Evolutionary conservation across 2,329 filamentous ascomycete genomes (phyloP).

Genomic region (Alternaria hordeiaustralica): DNA sequence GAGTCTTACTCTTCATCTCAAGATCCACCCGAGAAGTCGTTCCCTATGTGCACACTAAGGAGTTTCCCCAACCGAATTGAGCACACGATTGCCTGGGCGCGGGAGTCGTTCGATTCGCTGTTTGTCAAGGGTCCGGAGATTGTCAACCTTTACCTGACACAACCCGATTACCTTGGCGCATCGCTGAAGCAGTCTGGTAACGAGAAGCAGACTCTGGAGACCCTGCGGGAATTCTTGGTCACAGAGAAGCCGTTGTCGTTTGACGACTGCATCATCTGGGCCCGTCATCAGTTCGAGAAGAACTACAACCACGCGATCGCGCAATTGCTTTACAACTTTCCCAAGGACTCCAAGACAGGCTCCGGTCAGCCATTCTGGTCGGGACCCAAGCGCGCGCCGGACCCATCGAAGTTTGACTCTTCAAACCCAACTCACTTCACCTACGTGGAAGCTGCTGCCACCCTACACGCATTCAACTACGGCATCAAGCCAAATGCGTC

Average conservation of each 20-base stretch:
- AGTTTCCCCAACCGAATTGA: conserved; percentile 99
- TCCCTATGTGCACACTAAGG: conserved; percentile 97
- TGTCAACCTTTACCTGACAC: conserved; percentile 90
- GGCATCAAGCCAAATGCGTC: conserved; percentile 85
- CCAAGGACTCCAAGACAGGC: conserved; percentile 88
- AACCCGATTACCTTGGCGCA: conserved; percentile 86
- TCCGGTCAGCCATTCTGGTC: conserved; percentile 96
- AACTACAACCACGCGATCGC: conserved; percentile 97
- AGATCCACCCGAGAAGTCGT: conserved; percentile 96
- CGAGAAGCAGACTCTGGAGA: conserved; percentile 92
- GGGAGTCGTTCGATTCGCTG: conserved; percentile 91
- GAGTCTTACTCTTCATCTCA: conserved; percentile 98
- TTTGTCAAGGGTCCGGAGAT: conserved; percentile 94
- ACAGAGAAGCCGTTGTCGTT: conserved; percentile 90
- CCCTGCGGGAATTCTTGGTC: conserved; percentile 86
- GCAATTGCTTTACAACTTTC: conserved; percentile 95
- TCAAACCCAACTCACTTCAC: conserved; percentile 84
- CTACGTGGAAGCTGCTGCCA: conserved; percentile 87
- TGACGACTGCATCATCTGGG: conserved; percentile 97
- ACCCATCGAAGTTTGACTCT: conserved; percentile 85
- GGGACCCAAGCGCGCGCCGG: conserved; percentile 94
- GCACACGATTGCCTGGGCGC: conserved; percentile 97
- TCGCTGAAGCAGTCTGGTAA: conserved; percentile 92
- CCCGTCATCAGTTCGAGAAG: conserved; percentile 89
- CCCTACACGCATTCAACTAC: conserved; percentile 97